These are phyloP conservation scores for Deuterostichococcus epilithicus DNA, from an alignment of 139 green algal genomes.

Conservation along the genomic window DNA sequence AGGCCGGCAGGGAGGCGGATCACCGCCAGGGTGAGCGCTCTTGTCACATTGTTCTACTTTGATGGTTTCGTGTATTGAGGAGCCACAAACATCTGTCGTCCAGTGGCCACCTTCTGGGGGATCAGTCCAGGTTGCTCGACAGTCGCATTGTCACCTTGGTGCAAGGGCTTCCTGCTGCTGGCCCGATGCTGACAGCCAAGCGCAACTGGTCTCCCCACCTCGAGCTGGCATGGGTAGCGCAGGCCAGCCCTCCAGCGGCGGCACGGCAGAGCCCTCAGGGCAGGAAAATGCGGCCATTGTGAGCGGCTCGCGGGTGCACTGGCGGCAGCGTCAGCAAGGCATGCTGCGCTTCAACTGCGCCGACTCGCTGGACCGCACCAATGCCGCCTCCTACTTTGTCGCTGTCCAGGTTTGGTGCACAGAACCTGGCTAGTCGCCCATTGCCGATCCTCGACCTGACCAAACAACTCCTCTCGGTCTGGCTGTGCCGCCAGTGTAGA, in stretches of 20 bases:
- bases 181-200: too few species aligned
- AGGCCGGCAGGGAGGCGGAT: neutral
- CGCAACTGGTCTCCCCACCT: too few species aligned
- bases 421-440: neutral
- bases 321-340: constrained; percentile 54
- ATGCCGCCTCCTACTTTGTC: constrained; percentile 92
- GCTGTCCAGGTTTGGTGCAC: constrained; percentile 63
- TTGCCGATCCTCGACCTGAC: neutral
- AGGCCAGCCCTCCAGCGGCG: neutral
- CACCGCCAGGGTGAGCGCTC: neutral
- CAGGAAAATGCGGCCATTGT: constrained; percentile 20
- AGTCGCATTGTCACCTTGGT: too few species aligned
- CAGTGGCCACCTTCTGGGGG: too few species aligned
- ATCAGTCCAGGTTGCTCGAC: too few species aligned
- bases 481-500: neutral
- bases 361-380: constrained; percentile 96
- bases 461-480: neutral
- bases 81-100: too few species aligned
- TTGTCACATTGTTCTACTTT: neutral
- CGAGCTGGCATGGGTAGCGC: neutral
- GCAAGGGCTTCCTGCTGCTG: too few species aligned
- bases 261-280: neutral
- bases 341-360: constrained; percentile 96
- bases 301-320: constrained; percentile 48
- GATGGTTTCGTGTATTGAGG: too few species aligned